Conservation (phyloP, 2,329 filamentous ascomycete species). For the Trichophyton benhamiae region DNA sequence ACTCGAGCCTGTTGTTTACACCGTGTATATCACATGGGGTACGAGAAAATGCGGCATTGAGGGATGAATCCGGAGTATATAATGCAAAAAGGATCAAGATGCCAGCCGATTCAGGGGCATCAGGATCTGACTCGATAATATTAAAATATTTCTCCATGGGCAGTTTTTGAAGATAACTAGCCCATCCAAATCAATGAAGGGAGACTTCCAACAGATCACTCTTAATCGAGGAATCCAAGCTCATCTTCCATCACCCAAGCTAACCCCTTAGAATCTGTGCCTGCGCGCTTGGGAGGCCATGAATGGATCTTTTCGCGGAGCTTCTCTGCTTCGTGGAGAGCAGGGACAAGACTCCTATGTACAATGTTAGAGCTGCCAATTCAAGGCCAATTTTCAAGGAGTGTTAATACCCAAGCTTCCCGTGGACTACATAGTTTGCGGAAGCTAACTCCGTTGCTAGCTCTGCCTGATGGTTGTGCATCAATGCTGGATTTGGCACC, state of each 20-base stretch:
- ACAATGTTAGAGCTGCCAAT: neutral
- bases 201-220: neutral
- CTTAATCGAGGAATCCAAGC: conserved; percentile 43
- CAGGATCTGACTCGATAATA: too few relatives aligned
- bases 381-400: neutral
- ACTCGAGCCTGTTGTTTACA: too few relatives aligned
- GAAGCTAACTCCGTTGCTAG: conserved; percentile 63
- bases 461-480: conserved; percentile 86
- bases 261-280: conserved; percentile 33
- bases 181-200: neutral
- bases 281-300: conserved; percentile 42
- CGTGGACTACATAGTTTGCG: conserved; percentile 66
- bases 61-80: too few relatives aligned
- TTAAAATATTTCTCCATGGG: too few relatives aligned
- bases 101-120: too few relatives aligned
- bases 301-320: conserved; percentile 21
- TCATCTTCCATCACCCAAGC: conserved; percentile 45
- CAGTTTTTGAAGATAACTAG: neutral
- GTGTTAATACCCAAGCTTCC: conserved; percentile 49
- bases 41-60: too few relatives aligned
- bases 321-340: conserved; percentile 38
- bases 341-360: conserved; percentile 25
- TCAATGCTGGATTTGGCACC: conserved; percentile 68
- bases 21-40: too few relatives aligned
- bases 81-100: too few relatives aligned